These are phyloP conservation scores for Triticum turgidum DNA, from an alignment of 176 grass and related monocot genomes.

Conservation along the genomic window DNA sequence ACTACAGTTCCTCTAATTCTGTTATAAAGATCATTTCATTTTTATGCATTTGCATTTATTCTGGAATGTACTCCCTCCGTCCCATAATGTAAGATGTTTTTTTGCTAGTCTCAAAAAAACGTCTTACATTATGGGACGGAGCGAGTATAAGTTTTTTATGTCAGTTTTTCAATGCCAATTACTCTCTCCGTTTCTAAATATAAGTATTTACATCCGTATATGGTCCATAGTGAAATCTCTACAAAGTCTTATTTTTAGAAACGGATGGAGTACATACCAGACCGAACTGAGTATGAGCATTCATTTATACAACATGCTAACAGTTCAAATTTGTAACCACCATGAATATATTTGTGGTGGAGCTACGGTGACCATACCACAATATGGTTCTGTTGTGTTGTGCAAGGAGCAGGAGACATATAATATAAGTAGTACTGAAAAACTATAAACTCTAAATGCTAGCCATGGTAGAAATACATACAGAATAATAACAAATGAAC, in stretches of 20 bases:
- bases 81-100: too few relatives aligned
- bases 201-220: too few relatives aligned
- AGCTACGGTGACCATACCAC: not conserved
- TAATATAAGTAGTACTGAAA: not conserved
- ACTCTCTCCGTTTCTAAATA: too few relatives aligned
- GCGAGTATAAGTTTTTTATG: not conserved
- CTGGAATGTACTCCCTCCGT: not conserved
- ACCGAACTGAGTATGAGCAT: not conserved
- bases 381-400: not conserved
- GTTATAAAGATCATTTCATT: not conserved
- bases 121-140: too few relatives aligned
- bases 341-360: not conserved
- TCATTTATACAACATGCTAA: not conserved
- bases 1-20: not conserved
- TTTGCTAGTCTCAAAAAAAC: too few relatives aligned
- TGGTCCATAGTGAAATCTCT: too few relatives aligned
- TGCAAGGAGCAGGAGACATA: not conserved
- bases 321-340: not conserved
- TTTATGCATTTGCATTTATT: not conserved
- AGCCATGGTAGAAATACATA: not conserved
- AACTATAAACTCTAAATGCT: too few relatives aligned
- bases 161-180: too few relatives aligned
- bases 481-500: conserved; percentile 3
- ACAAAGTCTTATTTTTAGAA: too few relatives aligned
- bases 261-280: too few relatives aligned